Percentiles rank a stretch among this genome's conserved stretches.
phyloP scores from a whole-genome alignment of 331 rosid genomes.

The Pyracantha coccinea region DNA sequence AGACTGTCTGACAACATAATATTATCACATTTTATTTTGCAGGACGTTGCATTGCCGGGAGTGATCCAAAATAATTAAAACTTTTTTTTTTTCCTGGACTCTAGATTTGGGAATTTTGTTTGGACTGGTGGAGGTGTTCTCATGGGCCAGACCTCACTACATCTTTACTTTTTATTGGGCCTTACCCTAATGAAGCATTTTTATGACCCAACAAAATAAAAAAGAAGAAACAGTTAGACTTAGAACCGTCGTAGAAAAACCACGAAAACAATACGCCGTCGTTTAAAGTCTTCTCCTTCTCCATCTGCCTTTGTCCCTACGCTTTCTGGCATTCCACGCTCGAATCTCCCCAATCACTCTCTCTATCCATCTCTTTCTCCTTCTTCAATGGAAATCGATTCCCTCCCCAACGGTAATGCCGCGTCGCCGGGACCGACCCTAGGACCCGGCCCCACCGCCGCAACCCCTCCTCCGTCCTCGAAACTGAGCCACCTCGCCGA shows the following conservation, averaged over 20 bases:
- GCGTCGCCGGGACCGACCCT: conserved; percentile 6
- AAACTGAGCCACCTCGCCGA: conserved; percentile 53
- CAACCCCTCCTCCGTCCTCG: conserved; percentile 34
- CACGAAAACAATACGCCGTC: neutral
- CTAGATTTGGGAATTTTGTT: neutral
- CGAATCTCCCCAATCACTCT: neutral
- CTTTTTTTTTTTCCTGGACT: neutral
- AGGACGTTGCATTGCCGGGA: too few species aligned
- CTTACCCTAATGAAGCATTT: neutral
- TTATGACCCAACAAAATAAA: neutral
- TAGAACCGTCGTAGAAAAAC: neutral
- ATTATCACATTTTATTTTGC: too few species aligned
- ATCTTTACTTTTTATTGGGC: neutral
- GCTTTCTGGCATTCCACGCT: neutral
- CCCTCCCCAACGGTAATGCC: conserved; percentile 60
- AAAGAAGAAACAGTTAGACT: neutral
- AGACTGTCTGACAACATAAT: too few species aligned
- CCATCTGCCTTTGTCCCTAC: neutral
- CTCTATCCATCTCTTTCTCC: neutral
- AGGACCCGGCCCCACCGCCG: conserved; percentile 1
- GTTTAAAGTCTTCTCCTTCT: neutral
- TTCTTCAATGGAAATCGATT: conserved; percentile 31
- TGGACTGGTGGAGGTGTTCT: neutral
- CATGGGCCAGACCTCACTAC: neutral
- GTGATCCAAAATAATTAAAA: too few species aligned